These are phyloP conservation scores for Pascua sp. DNA, from an alignment of 1,284 basidiomycete species.

Conservation along the genomic window DNA sequence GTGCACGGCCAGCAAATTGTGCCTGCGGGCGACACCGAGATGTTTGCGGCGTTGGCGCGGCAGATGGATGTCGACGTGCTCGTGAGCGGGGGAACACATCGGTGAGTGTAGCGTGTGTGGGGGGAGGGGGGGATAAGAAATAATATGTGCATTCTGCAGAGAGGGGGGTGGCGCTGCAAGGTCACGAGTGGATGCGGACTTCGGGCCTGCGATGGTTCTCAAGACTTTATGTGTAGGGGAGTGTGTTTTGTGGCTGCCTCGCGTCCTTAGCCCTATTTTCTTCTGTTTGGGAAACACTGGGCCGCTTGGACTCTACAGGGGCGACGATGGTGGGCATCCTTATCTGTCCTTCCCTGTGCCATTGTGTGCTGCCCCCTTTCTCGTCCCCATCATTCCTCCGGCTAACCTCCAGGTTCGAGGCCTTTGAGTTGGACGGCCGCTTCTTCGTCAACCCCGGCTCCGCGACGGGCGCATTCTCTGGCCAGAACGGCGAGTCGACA, in stretches of 20 bases:
- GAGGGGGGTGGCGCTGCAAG: no score
- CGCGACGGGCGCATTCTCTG: constrained; percentile 77
- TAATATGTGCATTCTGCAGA: not conserved
- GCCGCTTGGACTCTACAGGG: not conserved
- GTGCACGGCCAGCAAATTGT: constrained; percentile 94
- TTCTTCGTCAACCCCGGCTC: constrained; percentile 98
- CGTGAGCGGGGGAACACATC: constrained; percentile 89
- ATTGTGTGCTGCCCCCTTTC: no score
- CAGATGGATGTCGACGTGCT: constrained; percentile 98
- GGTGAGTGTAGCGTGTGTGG: constrained; percentile 55
- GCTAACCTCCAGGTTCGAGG: constrained; percentile 69
- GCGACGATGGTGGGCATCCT: no score
- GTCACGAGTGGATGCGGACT: no score
- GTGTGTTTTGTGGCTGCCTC: no score
- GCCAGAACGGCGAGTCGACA: constrained; percentile 56
- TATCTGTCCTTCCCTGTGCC: no score
- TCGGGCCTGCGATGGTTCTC: no score
- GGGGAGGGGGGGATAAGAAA: not conserved
- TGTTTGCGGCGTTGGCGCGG: constrained; percentile 77
- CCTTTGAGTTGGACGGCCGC: constrained; percentile 80
- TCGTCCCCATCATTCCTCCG: no score
- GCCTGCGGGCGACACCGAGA: constrained; percentile 86
- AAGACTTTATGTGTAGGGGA: no score
- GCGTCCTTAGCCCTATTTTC: not conserved
- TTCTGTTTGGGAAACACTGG: not conserved